Percentiles rank a stretch among this genome's conserved stretches.
These are phyloP conservation scores for Agapanthus africanus DNA, from an alignment of 106 monocot genomes.

Conservation along the genomic window DNA sequence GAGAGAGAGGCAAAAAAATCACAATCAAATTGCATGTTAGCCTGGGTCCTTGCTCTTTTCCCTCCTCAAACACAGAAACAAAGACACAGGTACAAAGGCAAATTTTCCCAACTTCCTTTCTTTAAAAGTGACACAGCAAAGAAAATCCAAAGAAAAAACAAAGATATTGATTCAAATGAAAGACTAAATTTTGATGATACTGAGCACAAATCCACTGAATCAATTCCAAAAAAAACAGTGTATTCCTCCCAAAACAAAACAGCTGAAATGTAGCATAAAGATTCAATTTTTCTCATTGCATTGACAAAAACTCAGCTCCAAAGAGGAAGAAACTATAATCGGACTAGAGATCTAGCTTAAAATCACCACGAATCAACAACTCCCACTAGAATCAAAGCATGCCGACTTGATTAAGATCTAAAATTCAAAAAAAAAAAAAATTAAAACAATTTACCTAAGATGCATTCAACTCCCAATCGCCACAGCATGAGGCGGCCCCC, in stretches of 20 bases:
- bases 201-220: not conserved
- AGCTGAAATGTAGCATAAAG: not conserved
- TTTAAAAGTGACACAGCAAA: not conserved
- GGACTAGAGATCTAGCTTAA: not conserved
- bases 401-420: too few species aligned
- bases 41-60: not conserved
- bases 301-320: not conserved
- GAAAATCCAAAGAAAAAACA: too few species aligned
- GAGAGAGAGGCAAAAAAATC: not conserved
- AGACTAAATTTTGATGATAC: not conserved
- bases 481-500: slow-evolving; percentile 1
- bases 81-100: not conserved
- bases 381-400: too few species aligned
- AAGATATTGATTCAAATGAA: not conserved
- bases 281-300: too few species aligned
- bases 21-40: not conserved
- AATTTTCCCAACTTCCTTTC: not conserved
- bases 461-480: not conserved
- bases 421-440: not conserved
- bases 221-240: too few species aligned
- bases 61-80: not conserved
- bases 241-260: too few species aligned
- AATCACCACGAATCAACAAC: not conserved
- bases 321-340: not conserved
- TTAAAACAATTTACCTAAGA: not conserved